These are phyloP conservation scores for Pseudomonodictys pantanalensis DNA, from an alignment of 495 filamentous ascomycete genomes.

Conservation along the genomic window DNA sequence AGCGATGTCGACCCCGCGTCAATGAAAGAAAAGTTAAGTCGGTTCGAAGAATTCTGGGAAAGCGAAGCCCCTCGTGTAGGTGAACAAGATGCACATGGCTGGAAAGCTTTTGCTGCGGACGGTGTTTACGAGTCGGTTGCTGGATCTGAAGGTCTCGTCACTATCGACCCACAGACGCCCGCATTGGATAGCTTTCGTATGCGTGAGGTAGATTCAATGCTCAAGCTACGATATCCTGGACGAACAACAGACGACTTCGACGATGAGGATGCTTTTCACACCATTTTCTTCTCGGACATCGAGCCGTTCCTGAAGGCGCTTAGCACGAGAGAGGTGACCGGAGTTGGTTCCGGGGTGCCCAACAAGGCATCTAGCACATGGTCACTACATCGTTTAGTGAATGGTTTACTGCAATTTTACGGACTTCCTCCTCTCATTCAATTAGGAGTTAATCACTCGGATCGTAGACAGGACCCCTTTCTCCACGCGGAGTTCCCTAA, in stretches of 20 bases:
- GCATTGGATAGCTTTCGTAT: slow-evolving; percentile 58
- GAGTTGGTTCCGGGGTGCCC: too few relatives aligned
- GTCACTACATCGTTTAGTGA: slow-evolving; percentile 48
- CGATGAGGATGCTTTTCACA: slow-evolving; percentile 73
- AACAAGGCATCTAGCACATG: slow-evolving; percentile 34
- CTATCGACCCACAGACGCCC: not conserved
- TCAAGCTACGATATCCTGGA: slow-evolving; percentile 57
- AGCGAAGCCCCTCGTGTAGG: slow-evolving; percentile 78
- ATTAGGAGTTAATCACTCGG: not conserved
- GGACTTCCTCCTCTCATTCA: slow-evolving; percentile 55
- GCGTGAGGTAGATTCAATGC: slow-evolving; percentile 54
- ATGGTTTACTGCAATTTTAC: slow-evolving; percentile 69
- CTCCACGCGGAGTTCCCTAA: not conserved
- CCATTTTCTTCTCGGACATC: slow-evolving; percentile 77
- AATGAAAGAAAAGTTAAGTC: slow-evolving; percentile 40
- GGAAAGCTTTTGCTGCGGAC: slow-evolving; percentile 54
- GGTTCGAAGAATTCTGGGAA: slow-evolving; percentile 80
- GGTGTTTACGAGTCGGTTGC: too few relatives aligned
- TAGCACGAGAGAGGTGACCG: too few relatives aligned
- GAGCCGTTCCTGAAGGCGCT: slow-evolving; percentile 52
- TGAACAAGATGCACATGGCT: slow-evolving; percentile 67
- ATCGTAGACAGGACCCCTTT: slow-evolving; percentile 21
- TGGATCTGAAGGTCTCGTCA: too few relatives aligned
- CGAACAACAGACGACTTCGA: slow-evolving; percentile 62
- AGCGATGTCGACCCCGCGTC: slow-evolving; percentile 19